These are phyloP conservation scores for Trichoderma afroharzianum DNA, from an alignment of 2,329 filamentous ascomycete genomes.

Conservation along the genomic window DNA sequence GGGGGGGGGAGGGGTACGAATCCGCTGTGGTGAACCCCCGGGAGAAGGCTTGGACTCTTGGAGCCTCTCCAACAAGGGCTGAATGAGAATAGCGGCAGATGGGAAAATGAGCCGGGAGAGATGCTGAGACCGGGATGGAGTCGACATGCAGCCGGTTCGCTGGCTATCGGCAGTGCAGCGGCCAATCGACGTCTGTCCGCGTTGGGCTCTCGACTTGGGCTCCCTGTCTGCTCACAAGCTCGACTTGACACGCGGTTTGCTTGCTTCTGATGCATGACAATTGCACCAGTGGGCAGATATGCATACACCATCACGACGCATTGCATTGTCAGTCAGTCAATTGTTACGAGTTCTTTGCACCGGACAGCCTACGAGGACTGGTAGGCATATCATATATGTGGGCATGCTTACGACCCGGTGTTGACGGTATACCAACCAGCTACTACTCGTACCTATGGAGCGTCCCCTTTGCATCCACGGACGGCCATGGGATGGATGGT, in stretches of 20 bases:
- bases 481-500: neutral
- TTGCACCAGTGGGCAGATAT: neutral
- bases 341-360: neutral
- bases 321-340: neutral
- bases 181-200: neutral
- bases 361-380: neutral
- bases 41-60: neutral
- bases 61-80: neutral
- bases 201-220: neutral
- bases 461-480: neutral
- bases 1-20: neutral
- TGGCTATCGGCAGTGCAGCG: neutral
- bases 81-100: neutral
- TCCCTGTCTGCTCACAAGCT: neutral
- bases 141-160: constrained; percentile 1
- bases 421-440: neutral
- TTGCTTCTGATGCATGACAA: neutral
- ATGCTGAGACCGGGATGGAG: constrained; percentile 9
- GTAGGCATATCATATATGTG: neutral
- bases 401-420: neutral
- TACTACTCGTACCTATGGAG: neutral
- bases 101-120: neutral
- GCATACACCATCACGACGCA: neutral
- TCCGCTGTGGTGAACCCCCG: neutral
- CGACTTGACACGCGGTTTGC: neutral